Conservation (phyloP, 106 monocot genomes). For the Cymbidium sinense region DNA sequence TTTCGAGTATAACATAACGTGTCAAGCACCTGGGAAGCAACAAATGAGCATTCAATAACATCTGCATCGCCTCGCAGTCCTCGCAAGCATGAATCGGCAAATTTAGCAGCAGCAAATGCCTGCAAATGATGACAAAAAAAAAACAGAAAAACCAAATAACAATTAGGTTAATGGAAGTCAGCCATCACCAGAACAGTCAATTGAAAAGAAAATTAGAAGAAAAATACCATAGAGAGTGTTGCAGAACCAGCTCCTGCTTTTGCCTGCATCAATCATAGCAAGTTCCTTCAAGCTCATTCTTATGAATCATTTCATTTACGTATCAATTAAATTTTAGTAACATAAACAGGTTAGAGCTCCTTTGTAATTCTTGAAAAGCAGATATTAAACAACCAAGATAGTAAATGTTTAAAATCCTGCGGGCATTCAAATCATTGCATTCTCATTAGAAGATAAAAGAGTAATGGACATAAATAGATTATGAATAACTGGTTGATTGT, state of each 20-base stretch:
- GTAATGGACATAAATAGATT: no score
- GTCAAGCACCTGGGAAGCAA: conserved; percentile 52
- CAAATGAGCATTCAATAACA: conserved; percentile 78
- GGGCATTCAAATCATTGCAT: no score
- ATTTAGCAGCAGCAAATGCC: conserved; percentile 92
- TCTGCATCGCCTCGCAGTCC: conserved; percentile 75
- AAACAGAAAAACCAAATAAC: background rate
- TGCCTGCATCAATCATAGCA: conserved; percentile 32
- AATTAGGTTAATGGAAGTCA: background rate
- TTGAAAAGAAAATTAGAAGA: background rate
- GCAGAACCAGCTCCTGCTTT: conserved; percentile 90
- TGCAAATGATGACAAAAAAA: conserved; percentile 10
- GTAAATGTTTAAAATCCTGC: no score
- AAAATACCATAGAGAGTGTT: conserved; percentile 70
- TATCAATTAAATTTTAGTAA: background rate
- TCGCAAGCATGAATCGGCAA: conserved; percentile 77
- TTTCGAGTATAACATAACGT: background rate
- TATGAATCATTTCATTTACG: background rate
- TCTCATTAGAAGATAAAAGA: no score
- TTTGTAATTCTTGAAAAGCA: no score
- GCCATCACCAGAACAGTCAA: background rate
- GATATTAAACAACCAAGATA: no score
- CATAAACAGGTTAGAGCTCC: no score
- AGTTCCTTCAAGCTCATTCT: background rate
- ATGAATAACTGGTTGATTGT: no score